A percentile compares a stretch with the other conserved stretches of the same genome.
These are phyloP conservation scores for Quercus tomentella DNA, from an alignment of 331 rosid species.

Conservation along the genomic window DNA sequence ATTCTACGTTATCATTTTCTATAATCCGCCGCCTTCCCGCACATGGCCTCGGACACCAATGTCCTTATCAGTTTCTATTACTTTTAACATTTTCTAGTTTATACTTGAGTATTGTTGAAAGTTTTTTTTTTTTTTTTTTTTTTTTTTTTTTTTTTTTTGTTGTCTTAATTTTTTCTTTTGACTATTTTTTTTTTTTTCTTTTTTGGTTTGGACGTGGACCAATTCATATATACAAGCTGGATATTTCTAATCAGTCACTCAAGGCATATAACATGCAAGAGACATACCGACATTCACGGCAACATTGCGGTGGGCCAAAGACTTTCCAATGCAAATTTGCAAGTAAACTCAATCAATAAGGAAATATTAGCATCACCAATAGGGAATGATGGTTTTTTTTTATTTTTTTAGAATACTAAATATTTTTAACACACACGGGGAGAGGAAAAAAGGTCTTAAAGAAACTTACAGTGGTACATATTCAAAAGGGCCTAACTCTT, in stretches of 20 bases:
- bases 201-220: background rate
- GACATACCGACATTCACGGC: background rate
- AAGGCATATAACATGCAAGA: background rate
- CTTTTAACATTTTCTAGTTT: background rate
- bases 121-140: background rate
- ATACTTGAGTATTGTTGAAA: too few relatives aligned
- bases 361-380: too few relatives aligned
- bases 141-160: too few relatives aligned
- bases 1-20: background rate
- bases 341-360: too few relatives aligned
- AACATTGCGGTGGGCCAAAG: background rate
- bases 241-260: background rate
- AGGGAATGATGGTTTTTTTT: too few relatives aligned
- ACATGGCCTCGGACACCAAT: constrained; percentile 14
- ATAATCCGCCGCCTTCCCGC: background rate
- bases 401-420: too few relatives aligned
- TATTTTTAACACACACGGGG: too few relatives aligned
- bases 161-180: background rate
- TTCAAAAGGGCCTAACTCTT: too few relatives aligned
- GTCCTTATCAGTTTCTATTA: background rate
- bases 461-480: too few relatives aligned
- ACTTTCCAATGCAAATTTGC: too few relatives aligned
- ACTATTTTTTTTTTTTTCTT: background rate
- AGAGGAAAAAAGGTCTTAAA: too few relatives aligned
- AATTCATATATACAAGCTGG: background rate